Base-by-base conservation (phyloP, 2,329 filamentous ascomycete species). In the Neoarthrinium moseri region DNA sequence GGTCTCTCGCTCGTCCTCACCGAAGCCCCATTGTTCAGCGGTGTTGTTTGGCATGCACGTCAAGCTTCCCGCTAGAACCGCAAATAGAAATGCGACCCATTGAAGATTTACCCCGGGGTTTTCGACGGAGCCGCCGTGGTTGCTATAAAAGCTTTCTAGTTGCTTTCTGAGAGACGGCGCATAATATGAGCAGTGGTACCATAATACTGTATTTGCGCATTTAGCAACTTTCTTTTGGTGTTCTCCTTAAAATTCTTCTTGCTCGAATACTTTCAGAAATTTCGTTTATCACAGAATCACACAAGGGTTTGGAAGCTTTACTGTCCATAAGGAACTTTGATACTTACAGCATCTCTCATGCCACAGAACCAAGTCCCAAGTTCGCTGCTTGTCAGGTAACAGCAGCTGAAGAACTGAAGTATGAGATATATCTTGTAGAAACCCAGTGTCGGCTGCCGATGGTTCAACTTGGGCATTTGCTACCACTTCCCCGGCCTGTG, bases 21-120 rank as follows among this genome's bases (percentile, higher is more conserved):
- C 12, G 24, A 41, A 41, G 0, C 73, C 73, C 74, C 73, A 77
- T 3, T 55, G 46, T 8, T 53, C 38, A 3, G 69, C 64, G 11
- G 60, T 52, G 2, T 45, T 26, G 20, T 61, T 56, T 4, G 70
- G 67, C 11, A 66, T 68, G 38, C 66, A 70, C 2, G 70, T 67
- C 38, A 75, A 65, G 40, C 65, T 66, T 3, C 67, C 68, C 6
- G 70, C 63, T 4, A 75, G 53, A 10, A 75, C 63, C 0, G 72
- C 60, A 48, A 75, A 74, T 3, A 74, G 57, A 4, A 76, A 56
- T 3, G 68, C 68, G 1, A 66, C 62, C 72, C 72, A 75, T 49
- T 74, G 68, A n/a, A 75, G 50, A 34, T 67, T 61, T 38, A 71
- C 53, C 1, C 56, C 60, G 3, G 56, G 45, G 12, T 59, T 55